These are phyloP conservation scores for Malus fusca DNA, from an alignment of 306 rosid genomes.

Conservation along the genomic window DNA sequence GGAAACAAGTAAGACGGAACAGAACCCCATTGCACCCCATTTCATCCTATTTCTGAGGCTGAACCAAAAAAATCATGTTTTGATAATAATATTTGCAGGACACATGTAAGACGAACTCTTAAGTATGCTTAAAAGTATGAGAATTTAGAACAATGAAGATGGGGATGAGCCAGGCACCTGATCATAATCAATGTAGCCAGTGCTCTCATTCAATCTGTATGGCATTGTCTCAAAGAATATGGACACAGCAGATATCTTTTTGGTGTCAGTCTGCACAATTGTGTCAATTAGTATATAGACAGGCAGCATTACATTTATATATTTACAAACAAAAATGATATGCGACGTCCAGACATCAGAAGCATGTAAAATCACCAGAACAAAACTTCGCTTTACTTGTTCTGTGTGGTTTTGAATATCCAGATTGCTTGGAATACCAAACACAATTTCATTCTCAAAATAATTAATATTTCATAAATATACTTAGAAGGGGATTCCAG, in stretches of 20 bases:
- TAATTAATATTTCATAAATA: neutral
- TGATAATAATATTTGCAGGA: neutral
- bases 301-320: neutral
- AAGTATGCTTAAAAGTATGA: neutral
- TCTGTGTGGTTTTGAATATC: neutral
- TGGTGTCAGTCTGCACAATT: conserved; percentile 75
- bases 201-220: conserved; percentile 73
- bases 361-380: neutral
- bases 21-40: neutral
- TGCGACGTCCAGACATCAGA: neutral
- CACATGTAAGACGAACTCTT: neutral
- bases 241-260: conserved; percentile 84
- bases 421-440: neutral
- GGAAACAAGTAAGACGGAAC: neutral
- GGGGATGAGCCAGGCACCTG: conserved; percentile 42
- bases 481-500: neutral
- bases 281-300: neutral
- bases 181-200: conserved; percentile 92
- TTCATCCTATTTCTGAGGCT: neutral
- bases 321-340: neutral
- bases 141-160: conserved; percentile 2
- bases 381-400: neutral
- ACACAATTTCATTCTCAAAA: neutral
- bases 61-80: neutral
- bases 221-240: conserved; percentile 85